Evolutionary conservation across 2,329 filamentous ascomycete genomes (phyloP), one percentile per base, ranked within the genome.

Genomic region (Penicillium sp.): DNA sequence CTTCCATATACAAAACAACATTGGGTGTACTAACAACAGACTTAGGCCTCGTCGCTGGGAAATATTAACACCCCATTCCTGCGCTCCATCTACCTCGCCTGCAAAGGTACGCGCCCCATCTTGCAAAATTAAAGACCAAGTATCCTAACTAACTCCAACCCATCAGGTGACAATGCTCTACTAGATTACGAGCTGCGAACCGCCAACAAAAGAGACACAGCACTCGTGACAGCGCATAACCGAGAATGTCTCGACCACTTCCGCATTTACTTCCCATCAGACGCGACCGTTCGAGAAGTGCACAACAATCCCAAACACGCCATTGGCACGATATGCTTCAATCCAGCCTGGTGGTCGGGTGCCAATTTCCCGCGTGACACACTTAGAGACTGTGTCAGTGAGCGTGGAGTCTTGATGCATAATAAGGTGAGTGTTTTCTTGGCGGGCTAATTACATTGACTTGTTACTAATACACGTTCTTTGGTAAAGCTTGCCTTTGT

Each of bases 311-410:
- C 63, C 1, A 38, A 54, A 12, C 10, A 47, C 9, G 59, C 60
- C 38, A 94, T 85, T 22, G 93, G 93, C 9, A 96, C 92, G 0
- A 91, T 97, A 56, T 96, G 88, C 67, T 82, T 94, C 56, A 83
- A 88, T 58, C 76, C 81, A 9, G 86, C 84, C 58, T 91, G 87
- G 85, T 97, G 88, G 81, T 78, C 86, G 40, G 76, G 81, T 0
- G 59, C 80, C 2, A 83, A 77, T 0, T 97, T 97, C 65, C 93
- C 93, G 4, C 82, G 79, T 40, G 73, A 83, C 38, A 77, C 90
- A 30, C 77, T 97, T 65, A 83, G 87, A 49, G 90, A 97, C 69
- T 91, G 88, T 69, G 78, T 86, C 60, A 95, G 89, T 60, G 82
- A 78, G 25, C 80, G 92, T 35, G 63, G 75, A 3, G 89, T 97